Percentiles rank a stretch among this genome's conserved stretches.
Conservation (phyloP, 495 filamentous ascomycete genomes). For the Penicillium malachiteum region DNA sequence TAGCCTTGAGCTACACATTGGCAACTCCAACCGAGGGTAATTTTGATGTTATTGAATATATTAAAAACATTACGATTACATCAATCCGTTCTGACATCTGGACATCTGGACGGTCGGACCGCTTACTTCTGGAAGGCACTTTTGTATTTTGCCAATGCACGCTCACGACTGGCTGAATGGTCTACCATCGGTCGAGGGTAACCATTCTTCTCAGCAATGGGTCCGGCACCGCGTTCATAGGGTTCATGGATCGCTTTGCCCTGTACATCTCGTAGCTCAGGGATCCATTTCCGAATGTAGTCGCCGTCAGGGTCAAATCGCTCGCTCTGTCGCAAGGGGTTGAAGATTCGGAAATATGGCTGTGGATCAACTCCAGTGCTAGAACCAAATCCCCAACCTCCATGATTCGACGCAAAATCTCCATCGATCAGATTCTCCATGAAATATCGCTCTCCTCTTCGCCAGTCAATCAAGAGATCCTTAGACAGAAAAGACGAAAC, state of each 20-base stretch:
- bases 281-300: conserved; percentile 61
- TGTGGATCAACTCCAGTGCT: conserved; percentile 86
- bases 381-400: conserved; percentile 85
- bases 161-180: conserved; percentile 65
- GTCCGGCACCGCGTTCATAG: conserved; percentile 62
- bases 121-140: conserved; percentile 33
- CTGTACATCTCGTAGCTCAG: conserved; percentile 57
- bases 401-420: conserved; percentile 90
- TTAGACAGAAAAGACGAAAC: conserved; percentile 85
- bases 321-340: conserved; percentile 81
- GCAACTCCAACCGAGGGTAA: too few relatives aligned
- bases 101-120: not conserved
- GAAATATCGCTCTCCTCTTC: conserved; percentile 83
- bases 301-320: conserved; percentile 64
- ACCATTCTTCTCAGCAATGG: conserved; percentile 58
- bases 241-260: conserved; percentile 75
- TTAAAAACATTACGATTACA: too few relatives aligned
- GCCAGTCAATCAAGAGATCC: conserved; percentile 87
- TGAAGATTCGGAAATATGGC: conserved; percentile 91
- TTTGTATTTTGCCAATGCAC: conserved; percentile 74
- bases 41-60: too few relatives aligned
- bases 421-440: conserved; percentile 88
- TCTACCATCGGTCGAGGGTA: conserved; percentile 77
- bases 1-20: too few relatives aligned
- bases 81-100: too few relatives aligned